Percentiles rank a stretch among this genome's conserved stretches.
Conservation (phyloP, 768 basidiomycete genomes). For the Xanthoconium stramineum region DNA sequence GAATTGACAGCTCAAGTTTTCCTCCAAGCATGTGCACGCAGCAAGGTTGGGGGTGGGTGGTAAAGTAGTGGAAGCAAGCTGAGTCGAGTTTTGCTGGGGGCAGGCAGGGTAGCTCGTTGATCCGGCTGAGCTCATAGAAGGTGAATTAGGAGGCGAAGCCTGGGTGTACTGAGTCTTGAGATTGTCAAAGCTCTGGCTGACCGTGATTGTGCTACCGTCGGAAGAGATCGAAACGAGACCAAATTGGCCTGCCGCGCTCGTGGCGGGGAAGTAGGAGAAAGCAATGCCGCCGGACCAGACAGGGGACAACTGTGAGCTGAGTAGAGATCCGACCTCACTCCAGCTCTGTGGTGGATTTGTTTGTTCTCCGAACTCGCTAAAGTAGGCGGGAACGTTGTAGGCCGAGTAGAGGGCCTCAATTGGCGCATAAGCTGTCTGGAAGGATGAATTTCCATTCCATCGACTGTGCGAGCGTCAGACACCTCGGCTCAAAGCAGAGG, state of each 20-base stretch:
- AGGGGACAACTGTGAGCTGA: slow-evolving; percentile 66
- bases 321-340: slow-evolving; percentile 75
- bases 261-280: slow-evolving; percentile 86
- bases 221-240: slow-evolving; percentile 79
- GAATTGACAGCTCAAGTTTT: slow-evolving; percentile 69
- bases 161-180: slow-evolving; percentile 60
- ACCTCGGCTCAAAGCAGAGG: neutral
- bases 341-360: slow-evolving; percentile 61
- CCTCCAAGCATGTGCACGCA: slow-evolving; percentile 76
- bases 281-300: slow-evolving; percentile 90
- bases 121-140: slow-evolving; percentile 54
- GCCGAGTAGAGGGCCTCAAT: slow-evolving; percentile 53
- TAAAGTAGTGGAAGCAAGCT: slow-evolving; percentile 63
- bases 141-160: slow-evolving; percentile 60
- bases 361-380: slow-evolving; percentile 91
- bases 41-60: slow-evolving; percentile 82
- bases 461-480: slow-evolving; percentile 44
- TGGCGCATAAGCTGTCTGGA: slow-evolving; percentile 52
- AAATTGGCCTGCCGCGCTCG: slow-evolving; percentile 68
- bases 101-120: slow-evolving; percentile 53
- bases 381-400: slow-evolving; percentile 82
- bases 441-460: slow-evolving; percentile 75
- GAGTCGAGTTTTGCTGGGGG: slow-evolving; percentile 55
- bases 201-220: slow-evolving; percentile 64
- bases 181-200: slow-evolving; percentile 63